Conservation (phyloP, 805 yeast species). For the Metschnikowia picachoensis region DNA sequence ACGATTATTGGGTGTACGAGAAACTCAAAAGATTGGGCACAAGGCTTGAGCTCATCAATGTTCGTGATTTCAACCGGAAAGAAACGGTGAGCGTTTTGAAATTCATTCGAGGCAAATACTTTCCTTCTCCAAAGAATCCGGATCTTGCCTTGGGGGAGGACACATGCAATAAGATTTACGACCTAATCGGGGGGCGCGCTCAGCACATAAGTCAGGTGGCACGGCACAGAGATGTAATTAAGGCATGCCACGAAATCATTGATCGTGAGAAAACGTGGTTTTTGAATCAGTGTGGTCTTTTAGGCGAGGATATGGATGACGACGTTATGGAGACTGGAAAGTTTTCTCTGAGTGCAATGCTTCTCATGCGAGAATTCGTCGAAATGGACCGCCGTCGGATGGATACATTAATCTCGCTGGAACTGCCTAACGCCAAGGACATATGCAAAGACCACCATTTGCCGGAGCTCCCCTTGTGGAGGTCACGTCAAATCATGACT, state of each 20-base stretch:
- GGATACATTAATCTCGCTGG: constrained; percentile 20
- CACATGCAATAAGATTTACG: constrained; percentile 53
- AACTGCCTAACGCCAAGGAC: constrained; percentile 13
- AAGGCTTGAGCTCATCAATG: constrained; percentile 66
- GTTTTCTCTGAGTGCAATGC: constrained; percentile 70
- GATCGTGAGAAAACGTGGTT: constrained; percentile 86
- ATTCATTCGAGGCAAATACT: constrained; percentile 43
- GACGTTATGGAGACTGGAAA: constrained; percentile 85
- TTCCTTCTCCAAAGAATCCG: constrained; percentile 31
- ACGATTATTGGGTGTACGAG: constrained; percentile 86
- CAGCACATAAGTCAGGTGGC: constrained; percentile 76
- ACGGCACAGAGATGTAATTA: constrained; percentile 49
- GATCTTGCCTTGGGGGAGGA: constrained; percentile 33
- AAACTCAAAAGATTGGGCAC: constrained; percentile 69
- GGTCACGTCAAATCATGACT: constrained; percentile 82
- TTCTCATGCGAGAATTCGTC: constrained; percentile 65
- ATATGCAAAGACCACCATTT: constrained; percentile 44
- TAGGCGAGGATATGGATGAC: constrained; percentile 80
- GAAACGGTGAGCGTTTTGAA: constrained; percentile 56
- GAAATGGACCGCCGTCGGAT: constrained; percentile 52
- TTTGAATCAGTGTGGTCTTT: constrained; percentile 72
- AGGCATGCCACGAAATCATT: constrained; percentile 65
- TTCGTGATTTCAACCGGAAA: constrained; percentile 53
- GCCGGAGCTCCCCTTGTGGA: constrained; percentile 78
- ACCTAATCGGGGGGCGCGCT: constrained; percentile 78